phyloP scores from a whole-genome alignment of 345 rosid genomes.

The Kandelia obovata region DNA sequence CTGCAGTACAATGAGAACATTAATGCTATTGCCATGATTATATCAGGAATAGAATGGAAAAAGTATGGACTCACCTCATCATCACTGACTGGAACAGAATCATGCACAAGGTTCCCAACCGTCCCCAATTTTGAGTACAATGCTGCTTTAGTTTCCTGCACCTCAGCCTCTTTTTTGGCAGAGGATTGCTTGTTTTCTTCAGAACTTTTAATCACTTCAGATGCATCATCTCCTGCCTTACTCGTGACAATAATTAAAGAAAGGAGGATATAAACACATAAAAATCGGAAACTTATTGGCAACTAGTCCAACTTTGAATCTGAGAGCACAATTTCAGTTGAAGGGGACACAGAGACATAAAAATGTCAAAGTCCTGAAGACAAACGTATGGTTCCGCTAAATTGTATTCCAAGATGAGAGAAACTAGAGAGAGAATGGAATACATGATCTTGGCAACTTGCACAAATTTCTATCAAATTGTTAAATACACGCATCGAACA shows the following conservation, averaged over 20 bases:
- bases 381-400: too few relatives aligned
- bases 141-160: slow-evolving; percentile 48
- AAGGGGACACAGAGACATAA: too few relatives aligned
- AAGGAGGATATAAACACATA: background rate
- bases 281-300: background rate
- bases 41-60: background rate
- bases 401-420: too few relatives aligned
- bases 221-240: slow-evolving; percentile 50
- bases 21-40: background rate
- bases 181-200: slow-evolving; percentile 50
- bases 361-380: too few relatives aligned
- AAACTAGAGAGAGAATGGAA: too few relatives aligned
- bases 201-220: slow-evolving; percentile 50
- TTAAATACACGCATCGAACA: background rate
- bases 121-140: slow-evolving; percentile 55
- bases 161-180: slow-evolving; percentile 64
- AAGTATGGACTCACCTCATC: slow-evolving; percentile 52
- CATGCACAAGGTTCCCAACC: slow-evolving; percentile 85
- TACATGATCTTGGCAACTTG: too few relatives aligned
- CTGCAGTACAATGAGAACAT: slow-evolving; percentile 27
- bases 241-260: background rate
- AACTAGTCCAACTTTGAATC: background rate
- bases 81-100: slow-evolving; percentile 67
- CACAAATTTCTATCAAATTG: background rate
- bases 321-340: too few relatives aligned